Conservation (phyloP, 1,284 basidiomycete species). For the Ustilago cynodontis region DNA sequence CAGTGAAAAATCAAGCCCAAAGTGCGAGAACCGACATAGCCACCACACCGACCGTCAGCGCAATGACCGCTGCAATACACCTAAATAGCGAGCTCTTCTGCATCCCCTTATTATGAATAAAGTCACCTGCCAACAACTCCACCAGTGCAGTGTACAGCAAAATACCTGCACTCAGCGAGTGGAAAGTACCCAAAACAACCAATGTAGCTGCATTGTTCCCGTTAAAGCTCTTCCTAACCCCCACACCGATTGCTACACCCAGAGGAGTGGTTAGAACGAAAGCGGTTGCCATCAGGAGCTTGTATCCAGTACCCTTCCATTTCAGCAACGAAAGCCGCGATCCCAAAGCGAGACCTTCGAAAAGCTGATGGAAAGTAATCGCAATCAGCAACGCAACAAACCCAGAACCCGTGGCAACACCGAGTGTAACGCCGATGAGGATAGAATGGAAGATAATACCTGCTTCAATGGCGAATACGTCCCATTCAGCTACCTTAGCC, state of each 20-base stretch:
- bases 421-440: slow-evolving; percentile 69
- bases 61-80: slow-evolving; percentile 23
- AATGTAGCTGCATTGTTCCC: slow-evolving; percentile 80
- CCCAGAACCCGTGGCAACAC: slow-evolving; percentile 47
- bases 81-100: slow-evolving; percentile 16
- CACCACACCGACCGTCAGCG: slow-evolving; percentile 33
- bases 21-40: slow-evolving; percentile 49
- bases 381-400: slow-evolving; percentile 66
- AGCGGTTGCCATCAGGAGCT: slow-evolving; percentile 53
- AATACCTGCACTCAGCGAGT: slow-evolving; percentile 87
- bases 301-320: slow-evolving; percentile 22
- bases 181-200: slow-evolving; percentile 85
- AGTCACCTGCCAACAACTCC: slow-evolving; percentile 74
- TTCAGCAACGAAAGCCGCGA: slow-evolving; percentile 62
- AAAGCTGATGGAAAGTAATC: slow-evolving; percentile 67
- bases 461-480: slow-evolving; percentile 70
- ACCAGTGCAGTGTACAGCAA: slow-evolving; percentile 91
- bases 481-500: slow-evolving; percentile 40
- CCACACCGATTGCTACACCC: slow-evolving; percentile 77
- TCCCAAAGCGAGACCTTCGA: slow-evolving; percentile 42
- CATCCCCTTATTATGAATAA: slow-evolving; percentile 42
- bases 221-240: slow-evolving; percentile 84
- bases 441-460: slow-evolving; percentile 72
- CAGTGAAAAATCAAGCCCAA: slow-evolving; percentile 29
- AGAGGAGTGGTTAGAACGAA: slow-evolving; percentile 74